Percentiles rank a stretch among this genome's conserved stretches.
Evolutionary conservation across 345 rosid species (phyloP).

Genomic region (Eutrema japonicum): DNA sequence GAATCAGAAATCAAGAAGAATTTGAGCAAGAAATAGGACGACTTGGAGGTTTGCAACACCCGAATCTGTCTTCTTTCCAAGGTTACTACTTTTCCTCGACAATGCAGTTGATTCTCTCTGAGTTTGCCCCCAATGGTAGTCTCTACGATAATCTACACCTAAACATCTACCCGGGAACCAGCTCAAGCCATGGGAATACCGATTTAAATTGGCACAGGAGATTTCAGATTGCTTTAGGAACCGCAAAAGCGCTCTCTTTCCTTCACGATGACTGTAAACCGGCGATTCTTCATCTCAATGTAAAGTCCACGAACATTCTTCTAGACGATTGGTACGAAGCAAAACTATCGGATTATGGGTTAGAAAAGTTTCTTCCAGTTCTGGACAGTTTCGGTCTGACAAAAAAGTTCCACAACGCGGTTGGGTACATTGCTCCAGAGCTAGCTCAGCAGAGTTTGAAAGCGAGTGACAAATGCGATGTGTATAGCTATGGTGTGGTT

Average conservation of each 20-base stretch:
- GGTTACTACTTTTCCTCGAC: conserved; percentile 91
- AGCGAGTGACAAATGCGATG: conserved; percentile 86
- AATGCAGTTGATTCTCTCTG: conserved; percentile 81
- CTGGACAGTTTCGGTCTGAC: conserved; percentile 74
- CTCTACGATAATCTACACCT: conserved; percentile 80
- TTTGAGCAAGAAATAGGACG: conserved; percentile 88
- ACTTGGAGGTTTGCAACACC: conserved; percentile 73
- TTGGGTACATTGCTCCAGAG: conserved; percentile 98
- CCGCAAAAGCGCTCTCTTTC: conserved; percentile 85
- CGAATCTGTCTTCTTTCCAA: conserved; percentile 76
- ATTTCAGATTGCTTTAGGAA: conserved; percentile 85
- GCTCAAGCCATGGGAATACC: conserved; percentile 63
- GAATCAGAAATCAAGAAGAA: conserved; percentile 89
- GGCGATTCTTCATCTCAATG: conserved; percentile 86
- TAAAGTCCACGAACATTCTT: conserved; percentile 87
- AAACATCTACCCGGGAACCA: conserved; percentile 59
- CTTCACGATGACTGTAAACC: conserved; percentile 95
- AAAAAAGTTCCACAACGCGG: conserved; percentile 75
- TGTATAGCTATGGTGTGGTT: conserved; percentile 89
- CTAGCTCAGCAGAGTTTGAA: conserved; percentile 67
- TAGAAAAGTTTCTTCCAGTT: conserved; percentile 81
- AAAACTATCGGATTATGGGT: conserved; percentile 84
- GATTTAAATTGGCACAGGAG: conserved; percentile 82
- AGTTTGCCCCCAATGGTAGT: conserved; percentile 73
- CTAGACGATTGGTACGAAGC: conserved; percentile 75